Percentiles rank a stretch among this genome's conserved stretches.
phyloP scores from a whole-genome alignment of 148 eudicot genomes.

The Rhododendron ferrugineum region DNA sequence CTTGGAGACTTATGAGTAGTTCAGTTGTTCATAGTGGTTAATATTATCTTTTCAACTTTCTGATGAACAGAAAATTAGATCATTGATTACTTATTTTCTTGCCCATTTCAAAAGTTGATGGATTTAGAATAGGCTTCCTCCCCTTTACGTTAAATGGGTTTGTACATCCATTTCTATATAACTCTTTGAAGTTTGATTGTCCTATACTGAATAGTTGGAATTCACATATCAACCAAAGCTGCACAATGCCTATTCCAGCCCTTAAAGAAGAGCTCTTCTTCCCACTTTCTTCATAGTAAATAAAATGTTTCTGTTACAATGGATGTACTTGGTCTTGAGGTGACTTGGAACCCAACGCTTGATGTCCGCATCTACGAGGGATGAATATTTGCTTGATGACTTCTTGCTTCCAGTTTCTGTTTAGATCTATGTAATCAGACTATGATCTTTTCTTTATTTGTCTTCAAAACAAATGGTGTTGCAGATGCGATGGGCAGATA shows the following conservation, averaged over 20 bases:
- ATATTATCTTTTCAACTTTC: background rate
- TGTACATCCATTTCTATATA: background rate
- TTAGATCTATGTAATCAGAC: background rate
- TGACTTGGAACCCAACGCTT: background rate
- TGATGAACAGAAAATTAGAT: background rate
- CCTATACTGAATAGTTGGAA: no score
- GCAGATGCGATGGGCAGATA: slow-evolving; percentile 95
- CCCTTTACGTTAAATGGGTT: background rate
- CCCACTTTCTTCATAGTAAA: background rate
- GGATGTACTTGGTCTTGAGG: background rate
- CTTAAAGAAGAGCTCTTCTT: background rate
- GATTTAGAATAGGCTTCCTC: background rate
- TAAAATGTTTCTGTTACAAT: background rate
- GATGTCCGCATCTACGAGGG: background rate
- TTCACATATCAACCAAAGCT: no score
- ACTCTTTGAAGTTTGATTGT: no score
- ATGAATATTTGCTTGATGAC: background rate
- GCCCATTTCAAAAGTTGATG: background rate
- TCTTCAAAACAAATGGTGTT: slow-evolving; percentile 3
- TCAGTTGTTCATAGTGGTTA: background rate
- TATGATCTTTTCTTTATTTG: background rate
- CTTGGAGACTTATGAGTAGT: background rate
- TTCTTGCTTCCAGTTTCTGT: background rate
- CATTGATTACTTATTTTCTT: background rate
- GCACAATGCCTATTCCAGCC: background rate